Percentiles rank a stretch among this genome's conserved stretches.
Evolutionary conservation across 306 rosid genomes (phyloP).

Genomic region (Abrus pulchellus): DNA sequence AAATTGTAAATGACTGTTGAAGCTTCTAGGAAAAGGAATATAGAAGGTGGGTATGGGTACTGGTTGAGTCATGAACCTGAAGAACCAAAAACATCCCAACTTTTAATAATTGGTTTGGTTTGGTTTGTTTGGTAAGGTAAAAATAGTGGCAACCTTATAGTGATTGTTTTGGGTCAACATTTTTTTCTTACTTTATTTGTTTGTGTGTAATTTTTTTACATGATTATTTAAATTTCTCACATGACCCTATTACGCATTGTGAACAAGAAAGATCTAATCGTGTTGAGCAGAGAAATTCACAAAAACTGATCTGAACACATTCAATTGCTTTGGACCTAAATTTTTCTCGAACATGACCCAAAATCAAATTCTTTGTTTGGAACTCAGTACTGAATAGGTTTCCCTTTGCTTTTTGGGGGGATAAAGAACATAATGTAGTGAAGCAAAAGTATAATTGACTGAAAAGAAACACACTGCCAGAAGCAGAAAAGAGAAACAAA

Average conservation of each 20-base stretch:
- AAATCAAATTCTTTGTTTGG: background rate
- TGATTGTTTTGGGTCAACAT: background rate
- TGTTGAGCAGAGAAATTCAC: background rate
- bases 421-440: background rate
- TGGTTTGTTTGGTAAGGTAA: background rate
- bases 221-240: background rate
- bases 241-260: background rate
- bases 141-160: background rate
- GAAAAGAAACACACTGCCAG: background rate
- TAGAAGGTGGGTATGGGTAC: background rate
- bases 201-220: background rate
- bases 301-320: background rate
- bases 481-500: constrained; percentile 33
- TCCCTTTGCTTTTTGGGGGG: background rate
- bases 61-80: background rate
- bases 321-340: background rate
- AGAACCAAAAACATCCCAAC: background rate
- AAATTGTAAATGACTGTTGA: background rate
- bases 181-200: background rate
- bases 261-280: background rate
- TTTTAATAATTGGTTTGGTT: background rate
- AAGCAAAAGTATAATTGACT: background rate
- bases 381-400: background rate
- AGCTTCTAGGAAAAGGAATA: background rate
- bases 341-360: background rate